Percentiles rank a stretch among this genome's conserved stretches.
Evolutionary conservation across 805 yeast genomes (phyloP).

Genomic region (Spathaspora passalidarum): DNA sequence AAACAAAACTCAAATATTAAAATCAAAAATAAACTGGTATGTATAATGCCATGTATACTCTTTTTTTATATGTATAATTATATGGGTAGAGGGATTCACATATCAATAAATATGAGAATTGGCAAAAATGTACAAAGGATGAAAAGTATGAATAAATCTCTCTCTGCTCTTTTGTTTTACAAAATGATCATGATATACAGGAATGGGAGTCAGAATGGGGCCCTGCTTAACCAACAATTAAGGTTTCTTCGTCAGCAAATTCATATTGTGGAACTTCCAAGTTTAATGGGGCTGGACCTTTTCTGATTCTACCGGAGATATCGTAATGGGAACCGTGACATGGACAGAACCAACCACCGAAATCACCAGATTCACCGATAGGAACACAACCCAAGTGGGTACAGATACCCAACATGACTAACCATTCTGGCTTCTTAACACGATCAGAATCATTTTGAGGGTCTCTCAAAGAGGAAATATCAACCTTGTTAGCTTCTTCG

Average conservation of each 20-base stretch:
- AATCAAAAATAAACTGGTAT: constrained; percentile 1
- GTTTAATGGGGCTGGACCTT: constrained; percentile 99
- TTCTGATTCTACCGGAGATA: constrained; percentile 99
- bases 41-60: constrained; percentile 1
- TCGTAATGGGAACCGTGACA: constrained; percentile 99
- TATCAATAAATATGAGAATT: not conserved
- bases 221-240: constrained; percentile 72
- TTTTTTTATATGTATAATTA: not conserved
- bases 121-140: no score
- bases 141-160: no score
- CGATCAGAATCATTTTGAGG: constrained; percentile 93
- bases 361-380: constrained; percentile 99
- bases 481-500: constrained; percentile 87
- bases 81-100: no score
- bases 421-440: constrained; percentile 97
- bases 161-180: not conserved
- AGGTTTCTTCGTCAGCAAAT: constrained; percentile 72
- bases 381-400: constrained; percentile 99
- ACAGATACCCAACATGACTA: constrained; percentile 98
- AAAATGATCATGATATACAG: not conserved
- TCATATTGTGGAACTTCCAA: constrained; percentile 93
- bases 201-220: not conserved
- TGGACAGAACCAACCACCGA: constrained; percentile 99
- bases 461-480: constrained; percentile 78
- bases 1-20: not conserved